phyloP scores from a whole-genome alignment of 805 yeast genomes.

The Candida rishiriensis region DNA sequence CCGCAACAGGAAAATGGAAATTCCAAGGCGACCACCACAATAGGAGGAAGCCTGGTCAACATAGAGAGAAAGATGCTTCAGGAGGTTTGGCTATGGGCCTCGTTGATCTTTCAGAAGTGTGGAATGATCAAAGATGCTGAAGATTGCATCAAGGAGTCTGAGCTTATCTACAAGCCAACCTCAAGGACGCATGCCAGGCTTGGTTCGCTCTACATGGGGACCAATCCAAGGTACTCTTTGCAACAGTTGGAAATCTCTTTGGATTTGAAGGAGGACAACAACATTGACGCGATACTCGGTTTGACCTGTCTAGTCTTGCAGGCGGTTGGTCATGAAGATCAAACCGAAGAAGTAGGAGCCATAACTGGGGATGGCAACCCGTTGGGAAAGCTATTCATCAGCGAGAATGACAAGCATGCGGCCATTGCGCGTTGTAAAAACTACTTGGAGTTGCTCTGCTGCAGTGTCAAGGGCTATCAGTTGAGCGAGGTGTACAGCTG shows the following conservation, averaged over 20 bases:
- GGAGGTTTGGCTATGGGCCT: constrained; percentile 70
- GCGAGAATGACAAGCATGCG: constrained; percentile 52
- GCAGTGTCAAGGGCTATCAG: constrained; percentile 39
- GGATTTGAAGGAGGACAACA: constrained; percentile 39
- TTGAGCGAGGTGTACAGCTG: constrained; percentile 65
- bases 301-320: constrained; percentile 46
- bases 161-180: constrained; percentile 40
- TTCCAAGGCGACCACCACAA: constrained; percentile 7
- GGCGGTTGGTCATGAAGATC: constrained; percentile 6
- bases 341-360: constrained; percentile 13
- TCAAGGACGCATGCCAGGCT: constrained; percentile 45
- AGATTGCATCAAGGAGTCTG: constrained; percentile 71
- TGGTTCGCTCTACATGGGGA: constrained; percentile 39
- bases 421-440: constrained; percentile 55
- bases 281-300: constrained; percentile 52
- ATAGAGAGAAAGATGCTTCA: constrained; percentile 43
- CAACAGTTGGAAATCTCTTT: constrained; percentile 63
- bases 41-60: constrained; percentile 1
- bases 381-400: constrained; percentile 35
- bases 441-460: constrained; percentile 35
- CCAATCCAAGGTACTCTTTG: constrained; percentile 40
- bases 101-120: constrained; percentile 56
- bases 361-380: too few relatives aligned
- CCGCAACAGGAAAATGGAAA: constrained; percentile 3
- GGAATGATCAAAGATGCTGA: constrained; percentile 57